Evolutionary conservation across 2,329 filamentous ascomycete species (phyloP).

Genomic region (Talaromyces sp.): DNA sequence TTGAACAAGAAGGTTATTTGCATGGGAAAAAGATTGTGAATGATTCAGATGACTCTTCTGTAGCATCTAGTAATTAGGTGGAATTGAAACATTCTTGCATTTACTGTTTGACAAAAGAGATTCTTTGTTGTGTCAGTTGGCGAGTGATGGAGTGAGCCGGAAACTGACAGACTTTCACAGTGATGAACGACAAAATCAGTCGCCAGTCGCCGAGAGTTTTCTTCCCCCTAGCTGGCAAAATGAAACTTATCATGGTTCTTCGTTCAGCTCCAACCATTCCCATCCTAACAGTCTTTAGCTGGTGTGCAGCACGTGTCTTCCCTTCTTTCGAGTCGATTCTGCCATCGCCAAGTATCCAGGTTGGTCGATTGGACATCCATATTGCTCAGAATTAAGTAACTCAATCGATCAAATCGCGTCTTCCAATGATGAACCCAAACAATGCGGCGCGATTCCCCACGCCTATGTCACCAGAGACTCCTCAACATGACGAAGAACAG

Average conservation of each 20-base stretch:
- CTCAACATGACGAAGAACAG: background rate
- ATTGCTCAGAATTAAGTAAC: too few relatives aligned
- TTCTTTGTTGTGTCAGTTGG: background rate
- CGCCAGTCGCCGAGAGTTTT: background rate
- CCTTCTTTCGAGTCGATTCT: background rate
- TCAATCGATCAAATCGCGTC: background rate
- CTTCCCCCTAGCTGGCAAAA: background rate
- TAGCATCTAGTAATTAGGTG: constrained; percentile 5
- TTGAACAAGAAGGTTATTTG: constrained; percentile 64
- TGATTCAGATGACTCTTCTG: constrained; percentile 26
- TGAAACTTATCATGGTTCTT: background rate
- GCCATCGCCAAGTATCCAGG: background rate
- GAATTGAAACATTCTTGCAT: background rate
- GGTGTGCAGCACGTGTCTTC: background rate
- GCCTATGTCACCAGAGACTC: background rate
- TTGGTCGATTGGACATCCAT: background rate
- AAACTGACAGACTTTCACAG: background rate
- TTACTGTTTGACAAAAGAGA: background rate
- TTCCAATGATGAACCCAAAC: background rate
- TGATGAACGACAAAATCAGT: background rate
- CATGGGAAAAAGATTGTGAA: constrained; percentile 59
- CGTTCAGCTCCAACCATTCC: background rate
- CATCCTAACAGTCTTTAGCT: background rate
- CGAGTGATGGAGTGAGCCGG: background rate
- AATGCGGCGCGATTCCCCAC: background rate